Conservation (phyloP, 768 basidiomycete genomes). For the Termitomyces sp. region DNA sequence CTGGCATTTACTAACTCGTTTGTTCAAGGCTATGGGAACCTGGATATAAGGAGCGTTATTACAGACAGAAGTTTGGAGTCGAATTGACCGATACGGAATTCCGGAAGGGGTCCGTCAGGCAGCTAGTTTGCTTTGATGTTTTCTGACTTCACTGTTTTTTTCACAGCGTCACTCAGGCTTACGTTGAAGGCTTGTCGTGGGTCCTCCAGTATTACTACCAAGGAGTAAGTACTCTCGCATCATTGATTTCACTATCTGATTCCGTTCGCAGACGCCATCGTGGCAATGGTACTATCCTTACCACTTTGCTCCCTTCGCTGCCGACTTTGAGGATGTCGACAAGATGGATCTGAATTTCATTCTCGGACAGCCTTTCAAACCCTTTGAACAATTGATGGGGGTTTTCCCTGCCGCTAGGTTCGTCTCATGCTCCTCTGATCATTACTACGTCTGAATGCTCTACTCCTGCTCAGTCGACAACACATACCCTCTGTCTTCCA, state of each 20-base stretch:
- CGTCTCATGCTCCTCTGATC: conserved; percentile 3
- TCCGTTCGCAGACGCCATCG: conserved; percentile 67
- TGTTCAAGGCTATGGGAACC: conserved; percentile 83
- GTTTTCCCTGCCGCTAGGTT: conserved; percentile 95
- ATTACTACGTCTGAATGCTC: conserved; percentile 6
- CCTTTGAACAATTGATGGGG: conserved; percentile 97
- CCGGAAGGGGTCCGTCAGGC: conserved; percentile 57
- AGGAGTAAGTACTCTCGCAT: conserved; percentile 56
- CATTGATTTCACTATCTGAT: not conserved
- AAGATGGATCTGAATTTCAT: conserved; percentile 80
- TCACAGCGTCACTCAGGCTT: conserved; percentile 70
- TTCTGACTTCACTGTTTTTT: not conserved
- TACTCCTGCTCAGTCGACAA: conserved; percentile 51
- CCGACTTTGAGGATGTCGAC: conserved; percentile 81
- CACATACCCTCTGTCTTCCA: conserved; percentile 91
- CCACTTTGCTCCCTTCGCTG: conserved; percentile 97
- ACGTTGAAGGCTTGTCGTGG: conserved; percentile 94
- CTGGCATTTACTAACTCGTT: not conserved
- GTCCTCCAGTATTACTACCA: conserved; percentile 98
- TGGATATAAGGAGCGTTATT: conserved; percentile 94
- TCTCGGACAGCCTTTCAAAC: conserved; percentile 86
- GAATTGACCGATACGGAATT: conserved; percentile 69
- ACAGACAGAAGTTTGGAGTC: conserved; percentile 87
- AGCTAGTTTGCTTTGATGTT: not conserved
- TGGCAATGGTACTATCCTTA: conserved; percentile 99